These are phyloP conservation scores for Aegilops sharonensis DNA, from an alignment of 176 grass and related monocot genomes.

Conservation along the genomic window DNA sequence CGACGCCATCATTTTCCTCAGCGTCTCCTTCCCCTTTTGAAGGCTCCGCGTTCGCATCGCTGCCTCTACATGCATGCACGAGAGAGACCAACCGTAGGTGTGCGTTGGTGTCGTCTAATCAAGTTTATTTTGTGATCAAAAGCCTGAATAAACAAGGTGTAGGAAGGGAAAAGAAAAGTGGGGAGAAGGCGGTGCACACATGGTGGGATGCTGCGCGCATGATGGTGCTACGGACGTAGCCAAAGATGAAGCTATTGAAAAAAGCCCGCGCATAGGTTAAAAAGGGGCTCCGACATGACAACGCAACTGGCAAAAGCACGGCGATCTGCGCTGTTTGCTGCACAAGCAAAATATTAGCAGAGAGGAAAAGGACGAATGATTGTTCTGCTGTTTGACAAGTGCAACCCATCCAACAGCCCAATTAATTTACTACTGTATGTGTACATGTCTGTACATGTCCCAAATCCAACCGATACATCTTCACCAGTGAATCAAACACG, in stretches of 20 bases:
- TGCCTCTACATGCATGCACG: not conserved
- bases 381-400: not conserved
- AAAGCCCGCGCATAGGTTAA: not conserved
- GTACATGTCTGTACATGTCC: too few species aligned
- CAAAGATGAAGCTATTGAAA: slow-evolving; percentile 2
- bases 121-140: not conserved
- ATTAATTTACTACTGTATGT: not conserved
- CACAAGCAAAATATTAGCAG: not conserved
- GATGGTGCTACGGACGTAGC: not conserved
- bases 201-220: slow-evolving; percentile 31
- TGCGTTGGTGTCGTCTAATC: not conserved
- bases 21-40: not conserved
- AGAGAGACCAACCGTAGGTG: not conserved
- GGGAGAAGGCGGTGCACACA: slow-evolving; percentile 36
- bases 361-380: not conserved
- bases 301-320: slow-evolving; percentile 3
- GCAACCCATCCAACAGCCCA: not conserved
- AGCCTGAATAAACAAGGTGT: not conserved
- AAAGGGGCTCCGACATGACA: slow-evolving; percentile 17
- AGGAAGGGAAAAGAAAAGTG: not conserved
- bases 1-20: slow-evolving; percentile 2
- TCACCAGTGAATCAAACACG: too few species aligned
- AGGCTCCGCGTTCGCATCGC: not conserved
- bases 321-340: not conserved
- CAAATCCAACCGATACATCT: too few species aligned